phyloP scores from a whole-genome alignment of 106 monocot genomes.

The Phalaenopsis equestris region DNA sequence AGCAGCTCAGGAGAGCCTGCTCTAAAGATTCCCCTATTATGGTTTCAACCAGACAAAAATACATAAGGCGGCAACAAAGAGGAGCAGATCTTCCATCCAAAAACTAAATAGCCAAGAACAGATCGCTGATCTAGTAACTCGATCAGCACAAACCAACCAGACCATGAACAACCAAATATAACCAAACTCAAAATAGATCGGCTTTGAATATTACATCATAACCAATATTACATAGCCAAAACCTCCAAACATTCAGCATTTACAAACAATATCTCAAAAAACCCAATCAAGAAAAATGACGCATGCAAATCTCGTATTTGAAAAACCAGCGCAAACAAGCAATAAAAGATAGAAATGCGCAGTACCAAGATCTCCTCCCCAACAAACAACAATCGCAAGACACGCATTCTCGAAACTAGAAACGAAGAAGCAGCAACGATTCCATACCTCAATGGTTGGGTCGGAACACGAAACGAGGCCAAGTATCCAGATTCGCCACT shows the following conservation, averaged over 20 bases:
- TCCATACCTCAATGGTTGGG: neutral
- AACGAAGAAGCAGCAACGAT: neutral
- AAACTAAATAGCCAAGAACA: neutral
- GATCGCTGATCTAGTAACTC: too few species aligned
- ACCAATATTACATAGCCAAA: neutral
- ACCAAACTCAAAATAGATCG: neutral
- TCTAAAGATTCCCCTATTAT: neutral
- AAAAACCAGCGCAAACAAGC: neutral
- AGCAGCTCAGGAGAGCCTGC: neutral
- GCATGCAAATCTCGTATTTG: neutral
- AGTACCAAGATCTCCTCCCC: neutral
- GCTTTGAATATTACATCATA: neutral
- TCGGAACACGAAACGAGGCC: neutral
- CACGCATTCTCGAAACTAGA: neutral
- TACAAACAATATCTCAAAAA: neutral
- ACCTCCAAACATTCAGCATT: neutral
- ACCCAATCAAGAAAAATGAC: neutral
- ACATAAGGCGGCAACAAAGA: neutral
- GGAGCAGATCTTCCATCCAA: neutral
- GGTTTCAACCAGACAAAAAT: neutral
- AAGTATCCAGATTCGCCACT: neutral
- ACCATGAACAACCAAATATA: neutral
- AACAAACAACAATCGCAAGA: neutral
- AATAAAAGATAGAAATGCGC: neutral
- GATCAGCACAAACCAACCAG: too few species aligned